Conservation (phyloP, 2,329 filamentous ascomycete genomes). For the Talaromyces rugulosus region DNA sequence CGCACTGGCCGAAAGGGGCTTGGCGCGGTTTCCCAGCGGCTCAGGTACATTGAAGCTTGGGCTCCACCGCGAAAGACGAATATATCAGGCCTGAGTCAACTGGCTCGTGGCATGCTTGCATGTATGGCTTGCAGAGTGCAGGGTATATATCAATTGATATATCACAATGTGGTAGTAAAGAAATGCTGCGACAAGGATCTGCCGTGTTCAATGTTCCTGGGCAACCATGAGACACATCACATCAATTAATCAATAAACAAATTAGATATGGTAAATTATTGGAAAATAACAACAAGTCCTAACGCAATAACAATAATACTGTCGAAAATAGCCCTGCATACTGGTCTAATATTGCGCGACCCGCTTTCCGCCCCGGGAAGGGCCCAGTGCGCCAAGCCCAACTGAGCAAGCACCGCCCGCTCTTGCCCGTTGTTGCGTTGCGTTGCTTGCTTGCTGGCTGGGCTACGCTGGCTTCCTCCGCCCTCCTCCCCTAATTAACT, state of each 20-base stretch:
- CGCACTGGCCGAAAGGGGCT: not conserved
- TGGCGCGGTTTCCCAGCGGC: not conserved
- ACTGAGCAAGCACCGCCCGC: not conserved
- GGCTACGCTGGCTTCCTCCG: not conserved
- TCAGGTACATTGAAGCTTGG: not conserved
- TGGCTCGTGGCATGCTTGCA: not conserved
- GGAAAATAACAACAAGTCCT: too few relatives aligned
- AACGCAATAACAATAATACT: not conserved
- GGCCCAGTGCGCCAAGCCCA: slow-evolving; percentile 6
- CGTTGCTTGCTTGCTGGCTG: not conserved
- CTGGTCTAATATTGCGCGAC: not conserved
- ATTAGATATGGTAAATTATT: not conserved
- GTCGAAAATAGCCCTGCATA: not conserved
- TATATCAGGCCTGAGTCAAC: not conserved
- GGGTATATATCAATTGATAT: not conserved
- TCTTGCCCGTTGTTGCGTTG: not conserved
- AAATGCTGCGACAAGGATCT: not conserved
- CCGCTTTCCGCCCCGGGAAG: slow-evolving; percentile 6
- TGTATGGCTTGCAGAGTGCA: not conserved
- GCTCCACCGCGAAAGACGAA: not conserved
- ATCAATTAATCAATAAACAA: not conserved
- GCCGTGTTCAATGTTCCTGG: not conserved
- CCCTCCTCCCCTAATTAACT: not conserved
- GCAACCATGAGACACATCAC: not conserved
- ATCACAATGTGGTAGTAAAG: too few relatives aligned